These are phyloP conservation scores for Aotearoamyces nothofagi DNA, from an alignment of 2,329 filamentous ascomycete species.

Conservation along the genomic window DNA sequence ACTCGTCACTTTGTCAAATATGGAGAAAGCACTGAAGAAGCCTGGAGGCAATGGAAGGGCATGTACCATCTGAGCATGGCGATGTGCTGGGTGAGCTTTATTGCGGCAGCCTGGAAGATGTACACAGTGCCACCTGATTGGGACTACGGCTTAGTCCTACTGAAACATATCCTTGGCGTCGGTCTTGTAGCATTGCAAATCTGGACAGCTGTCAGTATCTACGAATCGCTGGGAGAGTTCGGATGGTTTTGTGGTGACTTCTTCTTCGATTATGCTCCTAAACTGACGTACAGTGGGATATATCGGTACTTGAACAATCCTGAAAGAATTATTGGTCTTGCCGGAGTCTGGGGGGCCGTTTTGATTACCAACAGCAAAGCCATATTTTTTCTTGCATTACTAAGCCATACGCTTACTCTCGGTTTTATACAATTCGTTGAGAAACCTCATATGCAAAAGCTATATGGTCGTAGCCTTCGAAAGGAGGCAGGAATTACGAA, in stretches of 20 bases:
- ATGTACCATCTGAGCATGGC: constrained; percentile 87
- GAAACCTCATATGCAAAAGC: constrained; percentile 94
- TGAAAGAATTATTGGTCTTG: constrained; percentile 82
- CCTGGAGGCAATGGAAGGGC: constrained; percentile 96
- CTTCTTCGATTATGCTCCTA: constrained; percentile 82
- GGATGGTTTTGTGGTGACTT: constrained; percentile 99
- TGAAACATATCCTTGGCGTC: constrained; percentile 75
- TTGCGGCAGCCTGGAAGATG: constrained; percentile 92
- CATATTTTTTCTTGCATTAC: constrained; percentile 73
- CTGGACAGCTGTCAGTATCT: constrained; percentile 88
- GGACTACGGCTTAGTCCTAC: constrained; percentile 68
- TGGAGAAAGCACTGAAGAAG: constrained; percentile 77
- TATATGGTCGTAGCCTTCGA: constrained; percentile 75
- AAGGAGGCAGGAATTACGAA: constrained; percentile 83
- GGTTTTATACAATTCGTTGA: constrained; percentile 88
- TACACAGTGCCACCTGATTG: constrained; percentile 78
- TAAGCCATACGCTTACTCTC: constrained; percentile 74
- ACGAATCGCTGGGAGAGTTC: constrained; percentile 91
- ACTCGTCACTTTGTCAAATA: constrained; percentile 96
- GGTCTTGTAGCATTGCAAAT: constrained; percentile 73
- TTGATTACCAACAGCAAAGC: constrained; percentile 82
- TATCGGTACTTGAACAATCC: constrained; percentile 98
- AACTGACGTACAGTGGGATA: constrained; percentile 90
- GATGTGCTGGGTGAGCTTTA: constrained; percentile 78
- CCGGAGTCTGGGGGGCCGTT: constrained; percentile 89